phyloP scores from a whole-genome alignment of 495 filamentous ascomycete genomes.

The Halenospora varia region DNA sequence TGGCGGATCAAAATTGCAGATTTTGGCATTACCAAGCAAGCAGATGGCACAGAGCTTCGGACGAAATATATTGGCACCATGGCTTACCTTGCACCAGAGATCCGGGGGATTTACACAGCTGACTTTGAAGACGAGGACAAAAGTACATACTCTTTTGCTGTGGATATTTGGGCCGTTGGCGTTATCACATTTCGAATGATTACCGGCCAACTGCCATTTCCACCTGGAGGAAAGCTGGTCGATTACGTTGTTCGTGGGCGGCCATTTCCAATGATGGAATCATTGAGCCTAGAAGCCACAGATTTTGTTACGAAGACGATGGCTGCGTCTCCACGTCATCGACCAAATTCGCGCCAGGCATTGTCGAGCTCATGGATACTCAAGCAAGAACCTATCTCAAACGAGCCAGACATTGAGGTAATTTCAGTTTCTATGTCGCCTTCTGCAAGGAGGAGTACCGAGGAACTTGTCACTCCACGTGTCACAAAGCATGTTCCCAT shows the following conservation, averaged over 20 bases:
- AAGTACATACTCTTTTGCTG: conserved; percentile 3
- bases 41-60: conserved; percentile 2
- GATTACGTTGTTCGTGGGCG: background rate
- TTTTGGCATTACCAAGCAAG: conserved; percentile 22
- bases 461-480: background rate
- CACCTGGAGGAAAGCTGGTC: background rate
- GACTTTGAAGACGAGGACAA: background rate
- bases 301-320: conserved; percentile 1
- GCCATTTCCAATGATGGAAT: background rate
- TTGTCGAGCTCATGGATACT: background rate
- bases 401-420: background rate
- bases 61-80: conserved; percentile 6
- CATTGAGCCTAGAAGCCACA: background rate
- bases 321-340: conserved; percentile 4
- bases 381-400: background rate
- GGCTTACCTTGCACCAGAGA: conserved; percentile 15
- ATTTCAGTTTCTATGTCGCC: background rate
- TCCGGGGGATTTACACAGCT: background rate
- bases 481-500: background rate
- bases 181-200: conserved; percentile 12
- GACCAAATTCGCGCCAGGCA: background rate
- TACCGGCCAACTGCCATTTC: background rate
- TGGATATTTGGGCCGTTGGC: conserved; percentile 19
- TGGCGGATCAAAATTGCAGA: conserved; percentile 24
- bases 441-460: conserved; percentile 1